Evolutionary conservation across 2,329 filamentous ascomycete genomes (phyloP).

Genomic region (Rhinocladiella similis): DNA sequence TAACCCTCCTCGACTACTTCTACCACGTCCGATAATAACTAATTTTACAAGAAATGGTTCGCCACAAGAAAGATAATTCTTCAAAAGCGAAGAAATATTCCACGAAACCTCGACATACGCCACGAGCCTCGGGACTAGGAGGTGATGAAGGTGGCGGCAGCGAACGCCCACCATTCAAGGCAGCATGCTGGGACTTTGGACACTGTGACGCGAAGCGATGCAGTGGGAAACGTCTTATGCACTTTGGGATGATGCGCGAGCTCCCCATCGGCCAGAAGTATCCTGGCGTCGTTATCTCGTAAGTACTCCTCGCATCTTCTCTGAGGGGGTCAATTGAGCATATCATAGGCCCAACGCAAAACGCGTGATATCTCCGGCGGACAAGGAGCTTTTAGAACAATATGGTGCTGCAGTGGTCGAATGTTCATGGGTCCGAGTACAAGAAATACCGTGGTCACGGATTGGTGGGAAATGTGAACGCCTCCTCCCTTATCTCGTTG

Average conservation of each 20-base stretch:
- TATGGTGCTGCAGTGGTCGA: constrained; percentile 95
- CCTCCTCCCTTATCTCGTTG: constrained; percentile 88
- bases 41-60: constrained; percentile 65
- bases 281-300: constrained; percentile 85
- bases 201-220: constrained; percentile 97
- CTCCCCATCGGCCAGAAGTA: constrained; percentile 90
- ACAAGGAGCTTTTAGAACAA: constrained; percentile 77
- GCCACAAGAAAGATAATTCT: constrained; percentile 89
- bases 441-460: constrained; percentile 85
- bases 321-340: background rate
- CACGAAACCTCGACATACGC: constrained; percentile 58
- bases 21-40: background rate
- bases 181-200: constrained; percentile 95
- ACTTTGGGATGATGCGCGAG: constrained; percentile 88
- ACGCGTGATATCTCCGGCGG: constrained; percentile 77
- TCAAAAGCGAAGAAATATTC: constrained; percentile 71
- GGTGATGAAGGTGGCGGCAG: constrained; percentile 40
- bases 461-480: constrained; percentile 94
- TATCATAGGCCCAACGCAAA: constrained; percentile 75
- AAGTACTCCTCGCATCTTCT: constrained; percentile 29
- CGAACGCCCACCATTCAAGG: constrained; percentile 67
- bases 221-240: constrained; percentile 92
- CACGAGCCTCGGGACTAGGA: constrained; percentile 47
- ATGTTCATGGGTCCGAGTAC: constrained; percentile 91
- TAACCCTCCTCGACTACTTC: background rate